Base-by-base conservation (phyloP, 352 stramenopile genomes). In the Peronospora belbahrii region DNA sequence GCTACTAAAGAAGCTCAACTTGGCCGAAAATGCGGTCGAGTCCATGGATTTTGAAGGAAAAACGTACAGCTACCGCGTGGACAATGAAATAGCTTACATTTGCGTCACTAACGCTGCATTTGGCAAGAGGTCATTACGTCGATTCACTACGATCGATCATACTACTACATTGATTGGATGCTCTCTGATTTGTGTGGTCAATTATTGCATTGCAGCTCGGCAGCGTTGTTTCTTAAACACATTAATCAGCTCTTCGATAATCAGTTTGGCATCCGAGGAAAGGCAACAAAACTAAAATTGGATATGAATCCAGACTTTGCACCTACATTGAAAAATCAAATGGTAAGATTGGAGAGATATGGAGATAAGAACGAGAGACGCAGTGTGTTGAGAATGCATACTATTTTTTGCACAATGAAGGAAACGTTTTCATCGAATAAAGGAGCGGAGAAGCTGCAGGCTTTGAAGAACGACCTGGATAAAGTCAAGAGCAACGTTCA, bases 291-390 rank as follows among this genome's bases (percentile, higher is more conserved):
- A 59, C 69, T 94, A 41, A 88, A 89, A 34, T 53, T 91, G 18
- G 82, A 94, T 44, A 82, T 94, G 74, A 90, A 94, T 39, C 64
- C 77, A 10, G 82, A 94, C 43, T 94, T 94, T 66, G 70, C 71
- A 22, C 74, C 75, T 19, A 85, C 69, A 11, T 48, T 94, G 14
- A 90, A 89, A 63, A 90, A 82, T 56, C 71, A 91, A 63, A 91
- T 94, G 82, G 75, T 87, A 20, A 18, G 47, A 10, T 10, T 22
- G 8, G 18, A 41, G 15, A 42, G 3, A 25, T 18, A n/a, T 2
- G 19, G 37, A 17, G 17, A 47, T 2, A 17, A 6, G 13, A 17
- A 18, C n/a, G n/a, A 25, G 19, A 25, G 15, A 15, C n/a, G 13
- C 4, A 11, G 40, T 5, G 41, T 37, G 38, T 44, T 27, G 5